Evolutionary conservation across 148 eudicot genomes (phyloP), one percentile per base, ranked within the genome.

Genomic region (Rhododendron kiyosumense): DNA sequence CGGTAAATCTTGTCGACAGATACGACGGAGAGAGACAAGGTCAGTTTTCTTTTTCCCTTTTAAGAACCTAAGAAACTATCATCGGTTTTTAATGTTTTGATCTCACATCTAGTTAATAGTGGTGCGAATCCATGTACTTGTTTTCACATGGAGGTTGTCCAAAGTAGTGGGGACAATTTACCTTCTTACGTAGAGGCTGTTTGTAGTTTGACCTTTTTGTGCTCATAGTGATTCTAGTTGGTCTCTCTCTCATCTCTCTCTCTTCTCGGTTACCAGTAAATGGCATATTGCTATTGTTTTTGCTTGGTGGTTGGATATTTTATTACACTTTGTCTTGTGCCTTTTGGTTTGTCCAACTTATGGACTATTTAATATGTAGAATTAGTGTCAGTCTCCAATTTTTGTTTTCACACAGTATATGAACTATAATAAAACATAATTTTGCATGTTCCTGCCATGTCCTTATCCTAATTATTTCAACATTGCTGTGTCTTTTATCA

Each of bases 1-100:
- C 83, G 98, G 94, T 28, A 95, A 93, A 92, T 96, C 98, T 85
- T 96, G 99, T 78, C 96, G 99, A 65, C 94, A 89, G 81, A 90
- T 92, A 88, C 88, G 89, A 79, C 91, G 81, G 84, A 91, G 89
- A 67, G 92, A 93, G 84, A 87, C 87, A 38, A 91, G 91, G 96
- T 92, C 38, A 83, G 86, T 87, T 79, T 84, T 84, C 54, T 59
- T 43, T 71, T 71, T 13, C 28, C 48, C 45, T 75, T 73, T 3
- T 45, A 59, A 20, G 38, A 54, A 11, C 73, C n/a, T 18, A 17
- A 43, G 67, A 17, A 51, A 30, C 22, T 13, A 28, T 38, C 24
- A 7, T 41, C 59, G 54, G 3, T 30, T 22, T 12, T 73, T 86
- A 28, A 18, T 81, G 30, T 74, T 6, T 67, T 7, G 1, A 38